phyloP scores from a whole-genome alignment of 1,284 basidiomycete genomes.

The Cutaneotrichosporon mucoides region DNA sequence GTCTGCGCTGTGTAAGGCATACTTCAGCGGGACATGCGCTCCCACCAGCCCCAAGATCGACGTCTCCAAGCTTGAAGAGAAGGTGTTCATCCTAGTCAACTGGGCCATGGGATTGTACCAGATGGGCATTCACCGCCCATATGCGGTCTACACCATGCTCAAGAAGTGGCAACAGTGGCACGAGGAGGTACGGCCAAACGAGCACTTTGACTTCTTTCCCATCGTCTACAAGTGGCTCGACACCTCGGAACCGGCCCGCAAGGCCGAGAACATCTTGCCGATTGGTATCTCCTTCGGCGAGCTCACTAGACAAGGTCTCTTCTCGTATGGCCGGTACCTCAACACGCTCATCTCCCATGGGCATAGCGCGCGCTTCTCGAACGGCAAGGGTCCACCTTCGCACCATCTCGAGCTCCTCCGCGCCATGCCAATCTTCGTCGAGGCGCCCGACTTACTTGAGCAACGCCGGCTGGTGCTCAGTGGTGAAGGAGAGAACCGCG shows the following conservation, averaged over 20 bases:
- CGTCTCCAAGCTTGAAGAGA: slow-evolving; percentile 50
- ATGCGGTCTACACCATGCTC: slow-evolving; percentile 72
- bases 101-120: slow-evolving; percentile 82
- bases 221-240: slow-evolving; percentile 80
- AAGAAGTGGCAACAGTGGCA: slow-evolving; percentile 60
- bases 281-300: slow-evolving; percentile 74
- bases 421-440: slow-evolving; percentile 44
- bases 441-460: slow-evolving; percentile 38
- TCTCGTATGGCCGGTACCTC: slow-evolving; percentile 79
- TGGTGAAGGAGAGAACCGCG: slow-evolving; percentile 34
- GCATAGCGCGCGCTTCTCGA: slow-evolving; percentile 29
- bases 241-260: slow-evolving; percentile 59
- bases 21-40: slow-evolving; percentile 54
- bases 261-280: slow-evolving; percentile 58
- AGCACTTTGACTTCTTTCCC: slow-evolving; percentile 41
- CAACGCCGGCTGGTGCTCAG: slow-evolving; percentile 40
- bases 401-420: slow-evolving; percentile 41
- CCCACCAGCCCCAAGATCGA: slow-evolving; percentile 50
- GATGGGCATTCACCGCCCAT: slow-evolving; percentile 78
- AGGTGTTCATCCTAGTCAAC: slow-evolving; percentile 73
- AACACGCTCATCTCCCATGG: slow-evolving; percentile 79
- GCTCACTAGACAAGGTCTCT: slow-evolving; percentile 67
- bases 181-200: slow-evolving; percentile 20
- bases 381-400: slow-evolving; percentile 10
- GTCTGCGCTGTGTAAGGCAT: slow-evolving; percentile 54